Evolutionary conservation across 805 yeast genomes (phyloP), one percentile per base, ranked within the genome.

Genomic region (Saturnispora gosingensis): DNA sequence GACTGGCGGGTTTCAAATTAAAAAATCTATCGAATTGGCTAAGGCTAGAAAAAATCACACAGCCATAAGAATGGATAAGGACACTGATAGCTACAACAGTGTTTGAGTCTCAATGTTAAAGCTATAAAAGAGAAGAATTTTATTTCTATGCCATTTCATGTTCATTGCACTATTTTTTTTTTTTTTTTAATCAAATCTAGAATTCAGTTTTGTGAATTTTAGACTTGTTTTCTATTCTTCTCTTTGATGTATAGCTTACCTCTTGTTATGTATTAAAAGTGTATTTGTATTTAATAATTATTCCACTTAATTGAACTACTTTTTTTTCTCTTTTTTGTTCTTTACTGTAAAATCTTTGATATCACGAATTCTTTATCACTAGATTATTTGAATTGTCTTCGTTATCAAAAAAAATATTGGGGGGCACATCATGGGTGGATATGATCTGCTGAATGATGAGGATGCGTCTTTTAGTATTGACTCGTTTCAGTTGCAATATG

Each of bases 1-100:
- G 57, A 74, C 83, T 38, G 85, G 83, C 55, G 98, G 98, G 1
- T 91, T 91, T 74, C 85, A 87, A 60, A 87, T 93, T 57, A 82
- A 80, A 61, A 78, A 78, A 43, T 80, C 87, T 1, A 67, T 75
- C 55, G 70, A 68, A 47, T 62, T 83, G 57, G 85, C 85, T 39
- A 72, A 74, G 53, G 66, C 69, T 52, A 73, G 78, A 55, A 60
- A 63, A 52, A 36, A 47, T 15, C 49, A 46, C 18, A 15, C 18
- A 3, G 16, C 16, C 11, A 32, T 46, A 2, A 38, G 39, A 13
- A 52, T 46, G 38, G 36, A 48, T 18, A 50, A 50, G 18, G 47
- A 47, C 32, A 11, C 46, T 35, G 53, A 55, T 6, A 45, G 53
- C n/a, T 34, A 42, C 9, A n/a, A 25, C 18, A 49, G 53, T 34